Base-by-base conservation (phyloP, 176 grass and related monocot genomes). In the Tillandsia fasciculata region DNA sequence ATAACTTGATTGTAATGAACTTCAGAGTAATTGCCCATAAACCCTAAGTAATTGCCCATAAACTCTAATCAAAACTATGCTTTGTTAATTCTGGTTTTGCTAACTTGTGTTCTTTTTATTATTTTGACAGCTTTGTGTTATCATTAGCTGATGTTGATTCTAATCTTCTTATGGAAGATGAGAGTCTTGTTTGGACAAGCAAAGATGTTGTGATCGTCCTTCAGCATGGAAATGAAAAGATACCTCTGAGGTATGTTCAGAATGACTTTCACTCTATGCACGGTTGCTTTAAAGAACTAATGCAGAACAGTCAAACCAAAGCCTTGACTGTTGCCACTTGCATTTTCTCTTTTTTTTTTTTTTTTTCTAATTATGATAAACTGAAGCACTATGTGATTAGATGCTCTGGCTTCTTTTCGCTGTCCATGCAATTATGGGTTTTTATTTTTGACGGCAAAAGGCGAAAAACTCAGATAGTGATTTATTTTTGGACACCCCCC, bases 141-240 rank as follows among this genome's bases (percentile, higher is more conserved):
- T 99, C 94, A 70, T 77, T 99, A 83, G 82, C 87, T 57, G 89
- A 84, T 75, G 82, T 99, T 10, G 94, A 99, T 86, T 70, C 82
- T 77, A 76, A 85, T 74, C 89, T 99, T 85, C 90, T 99, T 74
- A 90, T 99, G 94, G 94, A 99, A 86, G 94, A 99, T 54, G 94
- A 99, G 88, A 99, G 84, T 79, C 89, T 99, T 79, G 89, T 99
- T 80, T 99, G 94, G 94, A 90, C 94, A 75, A 99, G 84, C 70
- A 99, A 90, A 79, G 94, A 99, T 85, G 94, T 99, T 54, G 80
- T 93, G 51, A 93, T 99, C 77, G 84, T 99, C 52, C 87, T 99
- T 80, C 86, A 99, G 63, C 89, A 99, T 83, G 82, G 81, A 33
- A 99, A 90, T 51, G 82, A 93, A 64, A 90, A 86, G 66, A 87